phyloP scores from a whole-genome alignment of 2,329 filamentous ascomycete species.

The Aspergillus pseudonomiae region DNA sequence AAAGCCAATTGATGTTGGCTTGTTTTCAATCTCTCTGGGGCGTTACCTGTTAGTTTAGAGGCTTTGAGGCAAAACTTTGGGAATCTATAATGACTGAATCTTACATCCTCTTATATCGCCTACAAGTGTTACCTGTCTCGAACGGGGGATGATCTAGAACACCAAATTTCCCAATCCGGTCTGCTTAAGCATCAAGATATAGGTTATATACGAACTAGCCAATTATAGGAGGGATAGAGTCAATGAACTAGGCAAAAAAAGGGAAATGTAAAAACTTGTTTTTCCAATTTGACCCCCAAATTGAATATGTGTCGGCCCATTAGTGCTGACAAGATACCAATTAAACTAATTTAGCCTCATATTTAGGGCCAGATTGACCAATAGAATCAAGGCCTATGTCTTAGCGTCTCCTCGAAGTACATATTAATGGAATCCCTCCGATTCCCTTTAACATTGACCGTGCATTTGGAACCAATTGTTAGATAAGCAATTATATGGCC shows the following conservation, averaged over 20 bases:
- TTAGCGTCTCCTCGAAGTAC: not conserved
- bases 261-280: not conserved
- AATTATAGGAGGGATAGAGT: not conserved
- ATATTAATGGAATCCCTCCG: not conserved
- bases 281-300: not conserved
- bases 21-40: too few species aligned
- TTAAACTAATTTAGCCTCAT: not conserved
- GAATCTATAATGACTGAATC: accelerated
- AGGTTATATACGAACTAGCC: not conserved
- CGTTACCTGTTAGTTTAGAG: too few species aligned
- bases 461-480: not conserved
- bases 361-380: not conserved
- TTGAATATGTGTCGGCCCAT: not conserved
- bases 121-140: too few species aligned
- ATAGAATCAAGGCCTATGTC: not conserved
- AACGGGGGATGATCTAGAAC: not conserved
- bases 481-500: not conserved
- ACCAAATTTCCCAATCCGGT: too few species aligned
- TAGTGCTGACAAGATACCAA: not conserved
- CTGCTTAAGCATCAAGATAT: not conserved
- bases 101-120: not conserved
- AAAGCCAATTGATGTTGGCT: too few species aligned
- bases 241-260: not conserved
- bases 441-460: not conserved
- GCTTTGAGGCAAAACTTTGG: not conserved